Evolutionary conservation across 495 filamentous ascomycete species (phyloP), one percentile per base, ranked within the genome.

Genomic region (Penicillium cinerascens): DNA sequence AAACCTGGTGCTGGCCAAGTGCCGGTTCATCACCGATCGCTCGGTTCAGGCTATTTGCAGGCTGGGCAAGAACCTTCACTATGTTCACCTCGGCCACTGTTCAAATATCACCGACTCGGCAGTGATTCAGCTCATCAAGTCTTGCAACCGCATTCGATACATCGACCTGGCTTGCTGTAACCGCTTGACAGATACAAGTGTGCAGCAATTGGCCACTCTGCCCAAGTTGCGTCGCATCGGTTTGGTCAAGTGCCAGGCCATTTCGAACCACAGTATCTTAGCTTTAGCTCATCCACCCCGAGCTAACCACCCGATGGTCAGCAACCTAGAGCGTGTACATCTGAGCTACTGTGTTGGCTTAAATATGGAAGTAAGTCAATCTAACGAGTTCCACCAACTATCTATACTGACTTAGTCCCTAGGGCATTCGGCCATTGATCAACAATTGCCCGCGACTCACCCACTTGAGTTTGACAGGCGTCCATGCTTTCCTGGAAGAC

Each of bases 161-260:
- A 97, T 99, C 49, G 95, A 99, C 63, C 71, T 99, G 43, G 95
- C 95, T 10, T 97, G 95, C 74, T 99, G 95, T 69, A 79, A 78
- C n/a, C 83, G 86, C 53, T 77, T 99, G 44, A 97, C 95, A 0
- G 93, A 99, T 59, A 70, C 71, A 2, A 96, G 90, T 42, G 86
- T 99, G n/a, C 84, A 79, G 47, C 85, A 87, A 54, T 77, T 99
- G 21, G 92, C 95, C 2, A 82, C 77, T 9, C 77, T 99, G 22
- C 95, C 95, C 9, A 99, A 97, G 69, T 73, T 99, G 21, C 87
- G 93, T 66, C 78, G 95, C 25, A 95, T 99, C 41, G 95, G 95
- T 0, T 70, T 99, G 44, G 95, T 99, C 16, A 99, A 99, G 67
- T 99, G 95, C 58, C 79, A 82, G 33, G 78, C 76, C 42, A 96